Percentiles rank a stretch among this genome's conserved stretches.
These are phyloP conservation scores for Parmelia sp. DNA, from an alignment of 495 filamentous ascomycete genomes.

Conservation along the genomic window DNA sequence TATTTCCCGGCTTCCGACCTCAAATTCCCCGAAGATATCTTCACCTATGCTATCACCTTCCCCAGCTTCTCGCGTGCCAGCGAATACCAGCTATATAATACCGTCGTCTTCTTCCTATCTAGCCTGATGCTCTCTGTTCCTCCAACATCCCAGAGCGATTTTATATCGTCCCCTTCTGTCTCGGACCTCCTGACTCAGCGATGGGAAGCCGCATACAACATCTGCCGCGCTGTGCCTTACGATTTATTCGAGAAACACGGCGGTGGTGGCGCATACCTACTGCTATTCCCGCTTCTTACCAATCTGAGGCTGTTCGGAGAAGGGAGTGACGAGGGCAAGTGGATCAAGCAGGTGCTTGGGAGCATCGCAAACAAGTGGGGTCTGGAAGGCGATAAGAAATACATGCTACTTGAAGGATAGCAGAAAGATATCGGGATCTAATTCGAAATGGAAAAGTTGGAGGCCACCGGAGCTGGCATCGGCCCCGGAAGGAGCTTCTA, in stretches of 20 bases:
- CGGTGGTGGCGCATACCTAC: slow-evolving; percentile 9
- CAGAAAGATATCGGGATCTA: no score
- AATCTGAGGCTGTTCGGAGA: slow-evolving; percentile 3
- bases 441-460: no score
- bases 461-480: no score
- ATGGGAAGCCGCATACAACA: slow-evolving; percentile 5
- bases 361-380: slow-evolving; percentile 9
- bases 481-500: neutral
- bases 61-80: slow-evolving; percentile 5
- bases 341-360: slow-evolving; percentile 11
- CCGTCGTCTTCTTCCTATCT: slow-evolving; percentile 4
- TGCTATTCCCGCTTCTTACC: slow-evolving; percentile 12
- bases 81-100: slow-evolving; percentile 13
- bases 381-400: slow-evolving; percentile 1
- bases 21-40: slow-evolving; percentile 5
- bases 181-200: slow-evolving; percentile 1
- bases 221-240: slow-evolving; percentile 17
- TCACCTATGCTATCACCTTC: slow-evolving; percentile 6
- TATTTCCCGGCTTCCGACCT: neutral
- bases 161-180: neutral
- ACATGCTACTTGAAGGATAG: neutral
- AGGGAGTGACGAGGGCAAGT: neutral
- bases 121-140: neutral
- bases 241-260: slow-evolving; percentile 19
- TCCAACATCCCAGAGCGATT: neutral